phyloP scores from a whole-genome alignment of 164 flowering plant species.

The Macadamia integrifolia region DNA sequence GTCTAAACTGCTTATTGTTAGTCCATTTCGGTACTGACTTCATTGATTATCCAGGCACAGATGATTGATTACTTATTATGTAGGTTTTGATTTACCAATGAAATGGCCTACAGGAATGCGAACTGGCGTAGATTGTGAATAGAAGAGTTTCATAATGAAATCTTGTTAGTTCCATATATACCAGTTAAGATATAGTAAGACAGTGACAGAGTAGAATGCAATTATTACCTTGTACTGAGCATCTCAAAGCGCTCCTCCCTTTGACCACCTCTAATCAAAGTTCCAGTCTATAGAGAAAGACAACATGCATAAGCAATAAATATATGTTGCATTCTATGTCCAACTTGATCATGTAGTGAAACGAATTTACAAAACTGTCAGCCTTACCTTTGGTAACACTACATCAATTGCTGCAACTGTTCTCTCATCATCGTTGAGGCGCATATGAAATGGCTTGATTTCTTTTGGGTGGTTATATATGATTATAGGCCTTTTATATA shows the following conservation, averaged over 20 bases:
- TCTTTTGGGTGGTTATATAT: conserved; percentile 75
- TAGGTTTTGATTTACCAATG: background rate
- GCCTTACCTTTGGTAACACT: conserved; percentile 67
- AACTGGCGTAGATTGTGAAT: background rate
- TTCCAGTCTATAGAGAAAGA: conserved; percentile 46
- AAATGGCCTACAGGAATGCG: background rate
- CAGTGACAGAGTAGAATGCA: too few relatives aligned
- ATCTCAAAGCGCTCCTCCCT: conserved; percentile 63
- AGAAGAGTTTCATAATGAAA: background rate
- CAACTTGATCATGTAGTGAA: too few relatives aligned
- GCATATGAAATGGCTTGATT: conserved; percentile 59
- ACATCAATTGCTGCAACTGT: conserved; percentile 85
- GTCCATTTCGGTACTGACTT: background rate
- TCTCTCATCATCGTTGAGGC: conserved; percentile 58
- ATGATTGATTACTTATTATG: background rate
- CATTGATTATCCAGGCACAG: background rate
- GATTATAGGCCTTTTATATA: conserved; percentile 53
- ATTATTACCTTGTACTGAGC: conserved; percentile 47
- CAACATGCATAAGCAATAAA: background rate
- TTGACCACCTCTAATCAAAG: conserved; percentile 73
- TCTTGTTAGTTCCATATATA: background rate
- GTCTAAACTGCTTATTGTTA: background rate
- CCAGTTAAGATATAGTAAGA: too few relatives aligned
- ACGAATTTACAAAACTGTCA: background rate
- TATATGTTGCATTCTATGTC: background rate